Percentiles rank a stretch among this genome's conserved stretches.
Evolutionary conservation across 148 eudicot genomes (phyloP).

Genomic region (Silene latifolia): DNA sequence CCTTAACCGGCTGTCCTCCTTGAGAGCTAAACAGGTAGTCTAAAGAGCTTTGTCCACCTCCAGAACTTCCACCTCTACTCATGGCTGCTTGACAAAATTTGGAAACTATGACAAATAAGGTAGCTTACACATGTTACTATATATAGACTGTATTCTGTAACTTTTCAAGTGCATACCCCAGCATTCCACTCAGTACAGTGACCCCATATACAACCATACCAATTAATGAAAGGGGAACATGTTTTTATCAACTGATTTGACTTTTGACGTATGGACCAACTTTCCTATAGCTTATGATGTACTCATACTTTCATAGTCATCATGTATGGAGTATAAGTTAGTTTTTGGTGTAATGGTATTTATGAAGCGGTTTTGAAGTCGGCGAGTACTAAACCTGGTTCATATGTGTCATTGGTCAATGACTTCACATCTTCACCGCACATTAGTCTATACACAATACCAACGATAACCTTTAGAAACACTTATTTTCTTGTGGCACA

Average conservation of each 20-base stretch:
- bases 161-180: neutral
- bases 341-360: no score
- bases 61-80: slow-evolving; percentile 70
- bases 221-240: neutral
- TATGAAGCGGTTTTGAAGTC: no score
- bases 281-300: neutral
- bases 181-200: neutral
- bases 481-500: no score
- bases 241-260: neutral
- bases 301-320: no score
- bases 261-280: slow-evolving; percentile 1
- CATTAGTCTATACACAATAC: no score
- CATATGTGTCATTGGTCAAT: no score
- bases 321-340: no score
- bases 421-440: no score
- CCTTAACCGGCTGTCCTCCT: slow-evolving; percentile 23
- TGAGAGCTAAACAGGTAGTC: slow-evolving; percentile 64
- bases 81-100: slow-evolving; percentile 22
- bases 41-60: slow-evolving; percentile 78
- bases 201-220: neutral
- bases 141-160: slow-evolving; percentile 12
- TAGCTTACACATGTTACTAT: slow-evolving; percentile 2
- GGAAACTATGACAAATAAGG: slow-evolving; percentile 1
- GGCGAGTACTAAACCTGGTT: no score
- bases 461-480: no score